phyloP scores from a whole-genome alignment of 768 basidiomycete species.

The Pleurotus eryngii region DNA sequence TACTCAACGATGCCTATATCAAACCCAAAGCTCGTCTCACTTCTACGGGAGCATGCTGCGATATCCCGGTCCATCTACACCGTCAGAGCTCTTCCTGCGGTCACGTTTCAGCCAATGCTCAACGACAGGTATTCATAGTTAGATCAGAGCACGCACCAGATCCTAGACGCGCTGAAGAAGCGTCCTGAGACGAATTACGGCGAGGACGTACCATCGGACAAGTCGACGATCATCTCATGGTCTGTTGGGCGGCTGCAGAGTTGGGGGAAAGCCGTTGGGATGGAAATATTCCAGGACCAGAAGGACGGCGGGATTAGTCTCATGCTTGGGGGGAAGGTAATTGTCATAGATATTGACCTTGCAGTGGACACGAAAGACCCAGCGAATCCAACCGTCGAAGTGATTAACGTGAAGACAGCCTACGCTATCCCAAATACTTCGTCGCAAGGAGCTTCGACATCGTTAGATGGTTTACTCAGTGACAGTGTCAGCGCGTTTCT shows the following conservation, averaged over 20 bases:
- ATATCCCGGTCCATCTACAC: conserved; percentile 50
- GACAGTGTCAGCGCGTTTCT: conserved; percentile 56
- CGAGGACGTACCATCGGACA: conserved; percentile 59
- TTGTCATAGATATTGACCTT: conserved; percentile 77
- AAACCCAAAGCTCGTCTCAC: conserved; percentile 66
- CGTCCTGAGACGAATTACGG: conserved; percentile 51
- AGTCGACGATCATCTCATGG: conserved; percentile 46
- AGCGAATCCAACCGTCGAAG: conserved; percentile 33
- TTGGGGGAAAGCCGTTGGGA: conserved; percentile 63
- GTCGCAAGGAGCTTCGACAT: conserved; percentile 47
- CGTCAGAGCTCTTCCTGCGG: conserved; percentile 34
- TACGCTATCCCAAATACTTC: conserved; percentile 55
- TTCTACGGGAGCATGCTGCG: conserved; percentile 59
- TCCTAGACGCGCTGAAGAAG: conserved; percentile 43
- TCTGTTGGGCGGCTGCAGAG: conserved; percentile 54
- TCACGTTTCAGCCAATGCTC: conserved; percentile 8
- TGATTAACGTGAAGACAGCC: conserved; percentile 66
- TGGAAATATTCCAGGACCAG: conserved; percentile 74
- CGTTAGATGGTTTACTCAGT: conserved; percentile 62
- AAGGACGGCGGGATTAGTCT: conserved; percentile 50
- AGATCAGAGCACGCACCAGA: conserved; percentile 49
- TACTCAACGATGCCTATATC: conserved; percentile 49
- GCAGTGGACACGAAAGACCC: conserved; percentile 37
- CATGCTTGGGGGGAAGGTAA: conserved; percentile 73
- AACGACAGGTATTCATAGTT: conserved; percentile 35